A percentile compares a stretch with the other conserved stretches of the same genome.
Conservation (phyloP, 169 alveolate genomes). For the Plasmodium vivax region DNA sequence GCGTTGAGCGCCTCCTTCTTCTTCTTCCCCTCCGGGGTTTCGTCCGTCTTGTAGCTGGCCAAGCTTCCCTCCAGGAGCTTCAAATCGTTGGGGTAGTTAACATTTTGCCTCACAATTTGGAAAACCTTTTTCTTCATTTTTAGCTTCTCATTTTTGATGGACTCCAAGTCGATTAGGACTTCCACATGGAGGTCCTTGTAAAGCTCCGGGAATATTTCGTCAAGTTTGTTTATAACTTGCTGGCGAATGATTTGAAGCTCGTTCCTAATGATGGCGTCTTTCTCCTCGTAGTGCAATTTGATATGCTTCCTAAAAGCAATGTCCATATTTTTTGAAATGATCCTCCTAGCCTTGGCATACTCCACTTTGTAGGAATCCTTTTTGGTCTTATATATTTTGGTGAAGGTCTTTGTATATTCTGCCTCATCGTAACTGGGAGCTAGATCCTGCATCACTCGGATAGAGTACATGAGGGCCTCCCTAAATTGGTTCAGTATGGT, state of each 20-base stretch:
- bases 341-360: neutral
- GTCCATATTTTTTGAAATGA: conserved; percentile 20
- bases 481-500: conserved; percentile 12
- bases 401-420: neutral
- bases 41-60: neutral
- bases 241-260: conserved; percentile 17
- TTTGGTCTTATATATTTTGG: neutral
- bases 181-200: neutral
- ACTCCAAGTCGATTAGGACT: neutral
- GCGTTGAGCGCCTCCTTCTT: neutral
- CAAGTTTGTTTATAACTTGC: neutral
- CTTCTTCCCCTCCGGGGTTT: neutral
- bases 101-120: neutral
- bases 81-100: neutral
- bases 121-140: neutral
- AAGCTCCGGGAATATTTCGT: neutral
- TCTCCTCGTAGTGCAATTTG: neutral
- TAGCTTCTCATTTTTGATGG: neutral
- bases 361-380: conserved; percentile 3
- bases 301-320: neutral
- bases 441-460: conserved; percentile 26
- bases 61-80: neutral
- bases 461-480: neutral
- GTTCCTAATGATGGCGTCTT: neutral
- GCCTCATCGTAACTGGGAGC: conserved; percentile 30